phyloP scores from a whole-genome alignment of 2,329 filamentous ascomycete genomes.

The Aureobasidium sp. region DNA sequence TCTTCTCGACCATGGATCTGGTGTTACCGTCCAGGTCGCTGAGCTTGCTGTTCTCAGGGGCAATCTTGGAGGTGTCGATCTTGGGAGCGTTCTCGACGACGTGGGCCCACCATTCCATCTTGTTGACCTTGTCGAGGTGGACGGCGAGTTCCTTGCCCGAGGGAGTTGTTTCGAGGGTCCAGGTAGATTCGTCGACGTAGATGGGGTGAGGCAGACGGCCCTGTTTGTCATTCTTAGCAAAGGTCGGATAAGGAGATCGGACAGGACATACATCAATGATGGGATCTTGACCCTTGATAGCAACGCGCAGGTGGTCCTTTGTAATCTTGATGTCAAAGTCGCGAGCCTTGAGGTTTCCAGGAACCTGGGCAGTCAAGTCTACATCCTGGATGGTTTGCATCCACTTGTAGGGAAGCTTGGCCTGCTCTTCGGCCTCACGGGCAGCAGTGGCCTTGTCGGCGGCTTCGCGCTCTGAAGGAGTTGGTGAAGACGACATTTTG shows the following conservation, averaged over 20 bases:
- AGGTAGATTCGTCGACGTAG: constrained; percentile 78
- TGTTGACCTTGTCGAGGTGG: constrained; percentile 91
- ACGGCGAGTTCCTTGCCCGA: constrained; percentile 68
- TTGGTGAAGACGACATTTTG: constrained; percentile 33
- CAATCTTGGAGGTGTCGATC: constrained; percentile 93
- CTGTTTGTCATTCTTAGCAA: constrained; percentile 36
- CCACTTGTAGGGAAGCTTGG: constrained; percentile 93
- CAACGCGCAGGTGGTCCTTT: constrained; percentile 67
- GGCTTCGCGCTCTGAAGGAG: constrained; percentile 45
- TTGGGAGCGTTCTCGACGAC: constrained; percentile 77
- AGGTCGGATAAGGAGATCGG: not conserved
- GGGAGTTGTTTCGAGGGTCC: constrained; percentile 70
- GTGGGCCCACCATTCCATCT: constrained; percentile 98
- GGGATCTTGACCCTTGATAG: constrained; percentile 78
- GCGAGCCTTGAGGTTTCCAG: constrained; percentile 71
- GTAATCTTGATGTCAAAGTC: constrained; percentile 79
- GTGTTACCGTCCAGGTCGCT: constrained; percentile 92
- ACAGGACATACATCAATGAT: constrained; percentile 57
- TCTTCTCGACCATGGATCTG: constrained; percentile 97
- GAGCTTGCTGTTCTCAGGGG: constrained; percentile 84
- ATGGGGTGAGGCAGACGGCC: constrained; percentile 77
- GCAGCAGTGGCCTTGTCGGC: constrained; percentile 52
- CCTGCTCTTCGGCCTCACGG: constrained; percentile 80
- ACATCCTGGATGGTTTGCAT: constrained; percentile 84
- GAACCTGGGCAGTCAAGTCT: constrained; percentile 68